phyloP scores from a whole-genome alignment of 108 stramenopile genomes.

The Pseudonitzschia pungens region DNA sequence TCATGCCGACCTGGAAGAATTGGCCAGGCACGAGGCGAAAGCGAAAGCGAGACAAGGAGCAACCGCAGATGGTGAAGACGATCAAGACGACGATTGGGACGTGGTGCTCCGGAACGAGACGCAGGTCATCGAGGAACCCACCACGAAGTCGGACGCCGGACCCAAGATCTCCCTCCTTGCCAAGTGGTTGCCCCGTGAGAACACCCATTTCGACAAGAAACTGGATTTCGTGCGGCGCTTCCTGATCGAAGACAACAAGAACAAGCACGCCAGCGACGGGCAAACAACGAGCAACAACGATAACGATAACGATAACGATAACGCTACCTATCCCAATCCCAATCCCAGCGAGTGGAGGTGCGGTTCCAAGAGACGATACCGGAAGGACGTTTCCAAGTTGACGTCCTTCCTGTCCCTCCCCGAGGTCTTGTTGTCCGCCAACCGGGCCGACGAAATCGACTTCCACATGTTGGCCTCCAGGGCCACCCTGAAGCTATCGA shows the following conservation, averaged over 20 bases:
- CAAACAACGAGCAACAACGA: too few species aligned
- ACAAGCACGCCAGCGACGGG: too few species aligned
- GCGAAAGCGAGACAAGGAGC: not conserved
- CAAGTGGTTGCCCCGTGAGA: slow-evolving; percentile 47
- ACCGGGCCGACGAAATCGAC: slow-evolving; percentile 33
- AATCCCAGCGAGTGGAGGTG: not conserved
- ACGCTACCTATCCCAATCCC: too few species aligned
- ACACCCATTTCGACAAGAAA: slow-evolving; percentile 35
- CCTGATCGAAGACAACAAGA: not conserved
- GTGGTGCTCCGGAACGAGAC: too few species aligned
- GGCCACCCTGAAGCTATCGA: slow-evolving; percentile 22
- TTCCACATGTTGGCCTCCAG: slow-evolving; percentile 22
- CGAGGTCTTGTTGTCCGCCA: slow-evolving; percentile 37
- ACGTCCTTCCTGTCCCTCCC: slow-evolving; percentile 27
- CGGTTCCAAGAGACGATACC: slow-evolving; percentile 23
- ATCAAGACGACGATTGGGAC: not conserved
- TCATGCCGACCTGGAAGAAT: slow-evolving; percentile 15
- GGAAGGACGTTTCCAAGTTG: slow-evolving; percentile 25
- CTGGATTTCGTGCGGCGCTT: slow-evolving; percentile 18
- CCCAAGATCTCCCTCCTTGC: slow-evolving; percentile 32
- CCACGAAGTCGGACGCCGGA: not conserved
- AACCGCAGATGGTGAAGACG: not conserved
- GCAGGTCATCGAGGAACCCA: too few species aligned
- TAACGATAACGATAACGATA: too few species aligned
- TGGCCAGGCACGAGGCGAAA: slow-evolving; percentile 10